These are phyloP conservation scores for Penicillium sp. DNA, from an alignment of 2,329 filamentous ascomycete species.

Conservation along the genomic window DNA sequence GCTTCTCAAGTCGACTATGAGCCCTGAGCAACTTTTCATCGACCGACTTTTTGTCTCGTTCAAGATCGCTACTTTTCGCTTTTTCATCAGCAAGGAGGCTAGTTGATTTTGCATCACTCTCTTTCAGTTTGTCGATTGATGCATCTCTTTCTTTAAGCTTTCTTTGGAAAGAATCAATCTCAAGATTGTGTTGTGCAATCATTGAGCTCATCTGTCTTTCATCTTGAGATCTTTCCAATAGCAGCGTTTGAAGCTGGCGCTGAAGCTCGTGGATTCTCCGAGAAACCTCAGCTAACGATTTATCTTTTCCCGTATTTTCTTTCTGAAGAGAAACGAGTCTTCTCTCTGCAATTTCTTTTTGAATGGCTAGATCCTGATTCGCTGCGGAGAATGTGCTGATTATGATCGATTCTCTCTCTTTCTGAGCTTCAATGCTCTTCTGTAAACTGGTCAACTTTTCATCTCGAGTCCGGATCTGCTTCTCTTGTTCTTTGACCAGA, in stretches of 20 bases:
- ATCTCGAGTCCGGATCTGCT: slow-evolving; percentile 3
- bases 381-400: slow-evolving; percentile 4
- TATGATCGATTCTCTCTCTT: slow-evolving; percentile 4
- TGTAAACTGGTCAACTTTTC: slow-evolving; percentile 3
- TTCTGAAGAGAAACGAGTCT: slow-evolving; percentile 1
- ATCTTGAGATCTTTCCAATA: slow-evolving; percentile 3
- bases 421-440: slow-evolving; percentile 3
- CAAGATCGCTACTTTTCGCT: background rate
- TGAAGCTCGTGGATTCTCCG: slow-evolving; percentile 3
- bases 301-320: slow-evolving; percentile 1
- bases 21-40: slow-evolving; percentile 1
- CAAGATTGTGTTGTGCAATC: background rate
- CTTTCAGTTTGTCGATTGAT: slow-evolving; percentile 1
- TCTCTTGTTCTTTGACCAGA: slow-evolving; percentile 5
- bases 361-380: slow-evolving; percentile 1
- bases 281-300: slow-evolving; percentile 4
- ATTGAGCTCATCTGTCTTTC: slow-evolving; percentile 3
- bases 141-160: slow-evolving; percentile 3
- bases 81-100: background rate
- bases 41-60: slow-evolving; percentile 2
- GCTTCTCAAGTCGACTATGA: slow-evolving; percentile 1
- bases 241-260: background rate
- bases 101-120: background rate
- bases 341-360: slow-evolving; percentile 5
- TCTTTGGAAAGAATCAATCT: slow-evolving; percentile 1